Evolutionary conservation across 2,329 filamentous ascomycete genomes (phyloP).

Genomic region (Alternaria panax): DNA sequence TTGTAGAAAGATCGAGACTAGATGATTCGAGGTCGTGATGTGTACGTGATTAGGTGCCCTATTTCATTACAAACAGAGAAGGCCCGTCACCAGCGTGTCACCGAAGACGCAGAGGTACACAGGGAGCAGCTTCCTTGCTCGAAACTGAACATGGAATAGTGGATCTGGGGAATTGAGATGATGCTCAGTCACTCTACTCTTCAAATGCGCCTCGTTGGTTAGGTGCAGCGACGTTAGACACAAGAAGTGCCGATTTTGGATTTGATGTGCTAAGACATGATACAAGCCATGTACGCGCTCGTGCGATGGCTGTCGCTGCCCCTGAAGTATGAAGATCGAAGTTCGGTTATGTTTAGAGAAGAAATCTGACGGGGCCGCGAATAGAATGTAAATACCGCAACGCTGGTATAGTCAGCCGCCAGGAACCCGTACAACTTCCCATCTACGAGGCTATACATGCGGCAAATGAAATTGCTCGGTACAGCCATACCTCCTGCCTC

Average conservation of each 20-base stretch:
- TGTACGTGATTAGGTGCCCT: background rate
- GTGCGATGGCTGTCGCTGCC: background rate
- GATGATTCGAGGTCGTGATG: background rate
- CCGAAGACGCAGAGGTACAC: background rate
- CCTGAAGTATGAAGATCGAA: background rate
- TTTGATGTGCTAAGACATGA: background rate
- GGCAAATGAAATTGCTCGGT: background rate
- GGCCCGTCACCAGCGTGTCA: background rate
- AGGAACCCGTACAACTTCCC: background rate
- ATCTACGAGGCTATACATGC: background rate
- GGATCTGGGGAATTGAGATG: background rate
- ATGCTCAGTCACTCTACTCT: background rate
- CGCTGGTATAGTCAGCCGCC: background rate
- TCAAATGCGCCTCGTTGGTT: background rate
- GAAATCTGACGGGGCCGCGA: background rate
- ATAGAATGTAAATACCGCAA: conserved; percentile 1
- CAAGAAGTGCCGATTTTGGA: conserved; percentile 1
- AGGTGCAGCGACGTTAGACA: background rate
- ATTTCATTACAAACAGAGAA: background rate
- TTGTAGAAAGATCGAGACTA: background rate
- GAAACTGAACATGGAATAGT: background rate
- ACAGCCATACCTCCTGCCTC: background rate
- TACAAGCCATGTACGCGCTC: background rate
- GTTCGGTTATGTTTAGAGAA: background rate
- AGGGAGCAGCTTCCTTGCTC: background rate